Evolutionary conservation across 2,329 filamentous ascomycete species (phyloP).

Genomic region (Ascochyta koolunga): DNA sequence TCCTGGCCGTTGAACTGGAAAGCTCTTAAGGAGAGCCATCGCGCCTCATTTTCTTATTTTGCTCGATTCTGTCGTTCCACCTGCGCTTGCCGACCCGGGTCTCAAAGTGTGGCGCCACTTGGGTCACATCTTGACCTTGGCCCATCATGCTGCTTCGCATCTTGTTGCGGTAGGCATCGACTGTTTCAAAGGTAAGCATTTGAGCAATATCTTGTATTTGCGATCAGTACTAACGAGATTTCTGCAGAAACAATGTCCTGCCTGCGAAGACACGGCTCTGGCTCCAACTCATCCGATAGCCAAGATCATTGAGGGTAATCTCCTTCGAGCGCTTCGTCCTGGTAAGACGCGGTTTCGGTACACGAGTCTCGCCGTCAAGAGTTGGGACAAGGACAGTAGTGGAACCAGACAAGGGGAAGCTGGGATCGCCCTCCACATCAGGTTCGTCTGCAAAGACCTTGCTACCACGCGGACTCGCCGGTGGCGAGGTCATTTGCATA

Average conservation of each 20-base stretch:
- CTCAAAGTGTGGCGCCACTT: conserved; percentile 84
- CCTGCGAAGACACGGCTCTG: conserved; percentile 91
- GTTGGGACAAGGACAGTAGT: conserved; percentile 57
- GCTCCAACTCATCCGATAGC: conserved; percentile 95
- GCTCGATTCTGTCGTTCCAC: conserved; percentile 57
- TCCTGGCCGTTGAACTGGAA: conserved; percentile 21
- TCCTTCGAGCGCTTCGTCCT: conserved; percentile 76
- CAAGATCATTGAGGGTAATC: conserved; percentile 88
- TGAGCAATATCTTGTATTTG: neutral
- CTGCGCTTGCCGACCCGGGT: conserved; percentile 82
- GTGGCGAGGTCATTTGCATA: conserved; percentile 87
- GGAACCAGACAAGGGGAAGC: conserved; percentile 50
- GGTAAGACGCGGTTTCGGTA: conserved; percentile 77
- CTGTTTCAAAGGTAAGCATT: conserved; percentile 55
- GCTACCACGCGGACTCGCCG: conserved; percentile 74
- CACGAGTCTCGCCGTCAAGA: conserved; percentile 74
- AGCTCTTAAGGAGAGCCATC: conserved; percentile 47
- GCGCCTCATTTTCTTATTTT: conserved; percentile 48
- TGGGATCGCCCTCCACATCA: conserved; percentile 53
- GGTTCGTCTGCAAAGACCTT: conserved; percentile 73
- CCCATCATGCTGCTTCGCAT: conserved; percentile 82
- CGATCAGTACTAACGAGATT: conserved; percentile 75
- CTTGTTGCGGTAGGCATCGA: conserved; percentile 94
- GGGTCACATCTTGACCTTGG: conserved; percentile 74
- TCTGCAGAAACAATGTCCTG: conserved; percentile 84